Conservation (phyloP, 2,329 filamentous ascomycete genomes). For the Magnaporthales sp. region DNA sequence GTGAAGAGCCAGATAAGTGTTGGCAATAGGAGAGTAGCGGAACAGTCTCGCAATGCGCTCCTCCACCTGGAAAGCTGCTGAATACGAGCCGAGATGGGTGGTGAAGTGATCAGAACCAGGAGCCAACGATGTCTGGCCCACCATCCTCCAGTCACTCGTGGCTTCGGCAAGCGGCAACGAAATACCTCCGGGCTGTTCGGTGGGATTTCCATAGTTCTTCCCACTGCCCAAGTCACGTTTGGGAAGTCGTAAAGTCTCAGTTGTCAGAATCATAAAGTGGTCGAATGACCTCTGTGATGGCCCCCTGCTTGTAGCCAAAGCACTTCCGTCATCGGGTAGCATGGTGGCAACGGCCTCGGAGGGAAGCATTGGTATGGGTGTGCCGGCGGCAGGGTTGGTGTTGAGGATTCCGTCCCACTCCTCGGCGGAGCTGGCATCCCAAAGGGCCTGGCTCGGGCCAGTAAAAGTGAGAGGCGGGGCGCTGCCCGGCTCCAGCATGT, state of each 20-base stretch:
- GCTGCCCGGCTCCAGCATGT: conserved; percentile 22
- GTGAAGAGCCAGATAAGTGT: conserved; percentile 48
- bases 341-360: conserved; percentile 24
- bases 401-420: conserved; percentile 33
- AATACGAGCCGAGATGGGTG: conserved; percentile 12
- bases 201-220: conserved; percentile 8
- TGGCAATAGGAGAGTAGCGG: conserved; percentile 32
- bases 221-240: conserved; percentile 14
- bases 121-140: not conserved
- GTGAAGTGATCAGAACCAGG: not conserved
- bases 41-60: conserved; percentile 28
- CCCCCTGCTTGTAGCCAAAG: conserved; percentile 18
- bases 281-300: conserved; percentile 24
- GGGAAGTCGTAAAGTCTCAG: conserved; percentile 28
- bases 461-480: conserved; percentile 36
- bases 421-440: conserved; percentile 36
- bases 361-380: conserved; percentile 19
- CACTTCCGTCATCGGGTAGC: conserved; percentile 4
- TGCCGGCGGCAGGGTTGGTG: conserved; percentile 18
- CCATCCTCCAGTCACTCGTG: not conserved
- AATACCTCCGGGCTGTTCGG: conserved; percentile 10
- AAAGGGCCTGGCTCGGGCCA: conserved; percentile 33
- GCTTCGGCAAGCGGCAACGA: conserved; percentile 10
- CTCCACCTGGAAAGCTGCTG: conserved; percentile 6
- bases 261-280: conserved; percentile 28